Evolutionary conservation across 164 flowering plant species (phyloP), one percentile per base, ranked within the genome.

Genomic region (Chloranthus sessilifolius): DNA sequence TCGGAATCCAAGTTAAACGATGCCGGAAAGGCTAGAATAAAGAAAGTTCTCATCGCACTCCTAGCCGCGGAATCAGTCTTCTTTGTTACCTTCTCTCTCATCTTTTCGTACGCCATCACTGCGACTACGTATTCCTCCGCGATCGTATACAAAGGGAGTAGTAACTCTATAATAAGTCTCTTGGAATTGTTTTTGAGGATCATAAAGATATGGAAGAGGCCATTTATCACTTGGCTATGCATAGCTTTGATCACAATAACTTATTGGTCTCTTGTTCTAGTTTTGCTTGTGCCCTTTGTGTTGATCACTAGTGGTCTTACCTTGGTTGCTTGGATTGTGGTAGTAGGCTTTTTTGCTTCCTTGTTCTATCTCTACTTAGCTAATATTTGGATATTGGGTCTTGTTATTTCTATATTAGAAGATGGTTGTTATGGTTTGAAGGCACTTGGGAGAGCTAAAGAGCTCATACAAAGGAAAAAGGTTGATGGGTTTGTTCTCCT

Each of bases 401-500:
- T 61, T 15, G 62, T 52, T 33, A 40, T 56, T 20, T 58, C 64
- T 1, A 21, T 59, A 0, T 23, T 53, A 15, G 60, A 64, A 33
- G 64, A 54, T 10, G 46, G 25, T 17, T 57, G 43, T 12, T 15
- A 37, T 29, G 69, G 60, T 28, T 14, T 42, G 19, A 23, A 42
- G 35, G 56, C 56, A 19, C 50, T 64, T 33, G 51, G 17, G 14
- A 58, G 12, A 47, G 46, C 64, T 34, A 33, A 11, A n/a, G 25
- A 28, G 22, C 64, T 59, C 12, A 53, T 58, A 25, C 47, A 27
- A 16, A 59, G 68, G 10, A 58, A 51, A 54, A 64, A 44, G 59
- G 9, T 64, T 19, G 52, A 54, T 42, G 64, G 64, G 2, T 33
- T 52, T 39, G 27, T 23, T 25, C 21, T 43, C 16, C 46, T 50